A percentile compares a stretch with the other conserved stretches of the same genome.
phyloP scores from a whole-genome alignment of 1,139 yeast species.

The Saccharomyces uvarum region DNA sequence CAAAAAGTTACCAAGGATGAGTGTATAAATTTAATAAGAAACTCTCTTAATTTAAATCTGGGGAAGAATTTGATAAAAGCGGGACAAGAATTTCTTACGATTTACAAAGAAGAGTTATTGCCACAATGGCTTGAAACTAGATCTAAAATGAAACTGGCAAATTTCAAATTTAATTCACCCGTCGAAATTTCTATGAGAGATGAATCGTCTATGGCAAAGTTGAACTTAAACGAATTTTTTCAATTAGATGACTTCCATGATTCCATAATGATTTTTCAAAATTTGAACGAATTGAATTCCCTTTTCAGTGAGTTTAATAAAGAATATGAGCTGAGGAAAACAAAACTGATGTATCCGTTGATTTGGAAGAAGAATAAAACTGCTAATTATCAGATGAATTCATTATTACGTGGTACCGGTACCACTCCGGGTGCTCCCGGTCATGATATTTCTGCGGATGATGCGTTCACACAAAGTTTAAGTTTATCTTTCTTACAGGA shows the following conservation, averaged over 20 bases:
- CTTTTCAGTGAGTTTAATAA: constrained; percentile 58
- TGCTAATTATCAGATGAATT: constrained; percentile 17
- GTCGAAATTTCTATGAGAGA: constrained; percentile 71
- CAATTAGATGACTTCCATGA: constrained; percentile 70
- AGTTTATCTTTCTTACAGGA: constrained; percentile 39
- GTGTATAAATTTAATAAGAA: constrained; percentile 63
- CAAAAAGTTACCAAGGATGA: constrained; percentile 71
- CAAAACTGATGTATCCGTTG: constrained; percentile 62
- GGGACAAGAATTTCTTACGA: constrained; percentile 50
- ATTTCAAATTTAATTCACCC: constrained; percentile 74
- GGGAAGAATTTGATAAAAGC: constrained; percentile 56
- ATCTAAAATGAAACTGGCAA: constrained; percentile 40
- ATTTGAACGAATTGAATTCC: constrained; percentile 56
- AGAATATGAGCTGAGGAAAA: constrained; percentile 69
- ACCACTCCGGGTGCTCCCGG: background rate
- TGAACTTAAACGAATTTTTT: constrained; percentile 28
- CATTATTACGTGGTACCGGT: constrained; percentile 5
- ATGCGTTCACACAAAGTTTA: constrained; percentile 23
- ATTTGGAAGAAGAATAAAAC: constrained; percentile 32
- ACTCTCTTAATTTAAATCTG: constrained; percentile 54
- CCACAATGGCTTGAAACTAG: constrained; percentile 28
- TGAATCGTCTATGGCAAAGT: constrained; percentile 22
- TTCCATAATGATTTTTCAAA: constrained; percentile 71
- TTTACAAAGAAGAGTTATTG: constrained; percentile 45
- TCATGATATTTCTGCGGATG: constrained; percentile 13